Conservation (phyloP, 345 rosid genomes). For the Pistacia vera region DNA sequence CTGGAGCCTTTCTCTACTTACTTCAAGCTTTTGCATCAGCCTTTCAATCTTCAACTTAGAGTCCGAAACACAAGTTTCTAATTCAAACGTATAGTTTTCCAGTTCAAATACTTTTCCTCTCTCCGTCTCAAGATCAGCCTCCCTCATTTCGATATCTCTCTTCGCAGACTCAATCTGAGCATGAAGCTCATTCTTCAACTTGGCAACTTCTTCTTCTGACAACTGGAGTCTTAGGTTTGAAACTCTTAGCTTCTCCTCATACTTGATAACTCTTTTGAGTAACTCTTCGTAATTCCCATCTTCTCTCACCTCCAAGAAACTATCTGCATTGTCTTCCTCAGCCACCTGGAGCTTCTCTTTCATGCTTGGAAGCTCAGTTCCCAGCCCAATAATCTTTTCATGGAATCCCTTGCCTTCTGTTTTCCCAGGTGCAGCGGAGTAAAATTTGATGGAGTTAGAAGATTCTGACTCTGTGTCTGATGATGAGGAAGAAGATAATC, state of each 20-base stretch:
- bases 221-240: conserved; percentile 44
- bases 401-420: conserved; percentile 28
- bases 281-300: conserved; percentile 44
- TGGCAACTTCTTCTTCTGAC: conserved; percentile 61
- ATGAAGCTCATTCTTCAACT: conserved; percentile 46
- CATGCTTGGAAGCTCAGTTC: conserved; percentile 29
- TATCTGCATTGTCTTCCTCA: conserved; percentile 36
- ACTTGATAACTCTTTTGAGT: conserved; percentile 27
- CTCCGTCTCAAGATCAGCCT: conserved; percentile 38
- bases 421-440: conserved; percentile 30
- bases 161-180: conserved; percentile 43
- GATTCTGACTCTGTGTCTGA: conserved; percentile 84
- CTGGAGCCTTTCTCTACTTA: conserved; percentile 29
- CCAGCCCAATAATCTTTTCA: conserved; percentile 20
- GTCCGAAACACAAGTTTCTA: conserved; percentile 35
- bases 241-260: conserved; percentile 52
- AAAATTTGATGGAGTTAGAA: conserved; percentile 49
- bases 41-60: conserved; percentile 24
- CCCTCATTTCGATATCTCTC: conserved; percentile 26
- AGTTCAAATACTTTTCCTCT: conserved; percentile 30
- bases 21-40: conserved; percentile 40
- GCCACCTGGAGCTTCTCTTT: conserved; percentile 30
- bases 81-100: conserved; percentile 33
- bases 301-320: conserved; percentile 19
- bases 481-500: conserved; percentile 47